Percentiles rank a stretch among this genome's conserved stretches.
Conservation (phyloP, 352 stramenopile species). For the Peronospora destructor region DNA sequence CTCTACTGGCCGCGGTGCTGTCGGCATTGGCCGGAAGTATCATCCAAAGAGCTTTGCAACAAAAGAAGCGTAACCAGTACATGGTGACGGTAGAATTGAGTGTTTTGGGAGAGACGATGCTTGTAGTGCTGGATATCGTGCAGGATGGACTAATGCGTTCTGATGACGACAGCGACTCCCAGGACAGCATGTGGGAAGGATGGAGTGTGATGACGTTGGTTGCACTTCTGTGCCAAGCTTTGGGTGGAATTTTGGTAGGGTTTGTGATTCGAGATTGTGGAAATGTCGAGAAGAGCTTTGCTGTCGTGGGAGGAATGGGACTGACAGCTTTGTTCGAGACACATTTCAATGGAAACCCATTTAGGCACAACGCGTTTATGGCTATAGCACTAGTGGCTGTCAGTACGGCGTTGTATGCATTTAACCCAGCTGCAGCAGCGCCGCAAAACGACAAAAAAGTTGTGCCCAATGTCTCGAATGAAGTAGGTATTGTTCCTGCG, state of each 20-base stretch:
- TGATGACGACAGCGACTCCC: slow-evolving; percentile 19
- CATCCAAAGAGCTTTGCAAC: slow-evolving; percentile 68
- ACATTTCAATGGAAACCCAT: slow-evolving; percentile 63
- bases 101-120: slow-evolving; percentile 54
- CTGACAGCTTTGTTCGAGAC: slow-evolving; percentile 69
- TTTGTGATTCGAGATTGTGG: slow-evolving; percentile 84
- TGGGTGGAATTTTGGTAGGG: slow-evolving; percentile 63
- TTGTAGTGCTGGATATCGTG: slow-evolving; percentile 43
- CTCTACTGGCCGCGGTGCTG: slow-evolving; percentile 60
- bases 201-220: slow-evolving; percentile 62
- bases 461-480: slow-evolving; percentile 2
- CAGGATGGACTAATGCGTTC: slow-evolving; percentile 14
- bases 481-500: slow-evolving; percentile 4
- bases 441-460: slow-evolving; percentile 17
- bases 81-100: slow-evolving; percentile 79
- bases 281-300: slow-evolving; percentile 82
- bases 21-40: slow-evolving; percentile 69
- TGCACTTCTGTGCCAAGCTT: slow-evolving; percentile 61
- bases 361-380: slow-evolving; percentile 44
- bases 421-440: slow-evolving; percentile 42
- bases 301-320: slow-evolving; percentile 72
- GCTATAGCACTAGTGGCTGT: slow-evolving; percentile 56
- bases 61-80: slow-evolving; percentile 65
- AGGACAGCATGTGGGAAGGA: slow-evolving; percentile 52
- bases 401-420: slow-evolving; percentile 65